Evolutionary conservation across 768 basidiomycete genomes (phyloP).

Genomic region (Amanita muscaria): DNA sequence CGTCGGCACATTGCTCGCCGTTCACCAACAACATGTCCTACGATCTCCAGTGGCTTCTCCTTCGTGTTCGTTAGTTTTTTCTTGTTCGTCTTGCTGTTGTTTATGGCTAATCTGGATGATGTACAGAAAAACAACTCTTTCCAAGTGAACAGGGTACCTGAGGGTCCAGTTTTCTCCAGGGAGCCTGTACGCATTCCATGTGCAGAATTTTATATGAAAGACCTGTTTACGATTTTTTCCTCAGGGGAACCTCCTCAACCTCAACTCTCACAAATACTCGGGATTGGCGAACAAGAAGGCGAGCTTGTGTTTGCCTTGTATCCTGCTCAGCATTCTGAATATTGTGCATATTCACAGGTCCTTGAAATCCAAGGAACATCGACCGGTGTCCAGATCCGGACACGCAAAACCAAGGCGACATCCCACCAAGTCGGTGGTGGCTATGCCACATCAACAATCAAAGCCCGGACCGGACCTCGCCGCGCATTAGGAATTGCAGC

Average conservation of each 20-base stretch:
- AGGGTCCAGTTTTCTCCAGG: constrained; percentile 75
- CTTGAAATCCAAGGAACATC: constrained; percentile 52
- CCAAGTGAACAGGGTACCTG: constrained; percentile 66
- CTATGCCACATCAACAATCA: constrained; percentile 42
- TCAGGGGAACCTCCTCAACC: constrained; percentile 79
- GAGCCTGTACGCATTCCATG: constrained; percentile 57
- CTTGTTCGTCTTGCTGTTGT: background rate
- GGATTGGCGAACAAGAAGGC: constrained; percentile 80
- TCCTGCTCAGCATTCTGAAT: background rate
- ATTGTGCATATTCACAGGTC: constrained; percentile 33
- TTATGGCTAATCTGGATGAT: background rate
- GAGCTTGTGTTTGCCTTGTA: background rate
- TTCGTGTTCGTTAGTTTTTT: constrained; percentile 52
- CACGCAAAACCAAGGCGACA: constrained; percentile 56
- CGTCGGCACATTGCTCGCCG: constrained; percentile 12
- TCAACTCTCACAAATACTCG: constrained; percentile 91
- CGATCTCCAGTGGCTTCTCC: constrained; percentile 92
- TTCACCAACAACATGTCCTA: constrained; percentile 54
- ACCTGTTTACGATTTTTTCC: background rate
- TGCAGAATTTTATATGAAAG: background rate
- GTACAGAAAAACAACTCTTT: constrained; percentile 75
- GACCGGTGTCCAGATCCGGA: constrained; percentile 49
- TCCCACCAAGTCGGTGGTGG: constrained; percentile 41
- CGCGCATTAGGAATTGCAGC: constrained; percentile 61
- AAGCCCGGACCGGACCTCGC: constrained; percentile 62